Evolutionary conservation across 148 eudicot species (phyloP), one percentile per base, ranked within the genome.

Genomic region (Rhododendron kiyosumense): DNA sequence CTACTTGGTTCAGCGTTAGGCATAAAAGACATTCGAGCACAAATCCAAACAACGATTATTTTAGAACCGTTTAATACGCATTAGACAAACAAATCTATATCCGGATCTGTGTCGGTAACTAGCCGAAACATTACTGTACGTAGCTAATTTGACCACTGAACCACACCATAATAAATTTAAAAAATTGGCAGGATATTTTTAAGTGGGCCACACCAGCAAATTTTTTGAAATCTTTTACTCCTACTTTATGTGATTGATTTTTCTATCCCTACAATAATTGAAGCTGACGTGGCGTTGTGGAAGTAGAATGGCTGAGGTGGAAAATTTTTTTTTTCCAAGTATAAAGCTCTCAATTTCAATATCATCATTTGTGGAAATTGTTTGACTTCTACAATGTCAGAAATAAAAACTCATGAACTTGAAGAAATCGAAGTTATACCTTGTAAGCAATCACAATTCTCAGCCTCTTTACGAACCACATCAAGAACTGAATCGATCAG

Each of bases 391-490:
- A 7, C 22, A 20, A 59, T 22, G 8, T 22, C 22, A 2, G 24
- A 2, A 63, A 3, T 24, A 65, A 24, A 65, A n/a, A 9, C 48
- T 22, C 4, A 82, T 41, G 7, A 61, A 65, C 34, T 5, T 5
- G 30, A 5, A 14, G 30, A 41, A 18, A 15, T 28, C 13, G 15
- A 45, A 4, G 30, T 3, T 28, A 3, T 89, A 94, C 94, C 96
- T 92, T 94, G 96, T 52, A 94, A 84, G 86, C 94, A 93, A 69
- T 94, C 96, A 86, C 92, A 90, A 84, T 94, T 94, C 83, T 94
- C 96, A 11, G 95, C 95, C 81, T 94, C 96, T 80, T 94, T 93
- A 1, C 96, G 87, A 49, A 93, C 95, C 71, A 94, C 96, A 86
- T 94, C 96, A 84, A 94, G 96, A 73, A 94, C 94, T 69, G 95